phyloP scores from a whole-genome alignment of 345 rosid genomes.

The Limnanthes douglasii region DNA sequence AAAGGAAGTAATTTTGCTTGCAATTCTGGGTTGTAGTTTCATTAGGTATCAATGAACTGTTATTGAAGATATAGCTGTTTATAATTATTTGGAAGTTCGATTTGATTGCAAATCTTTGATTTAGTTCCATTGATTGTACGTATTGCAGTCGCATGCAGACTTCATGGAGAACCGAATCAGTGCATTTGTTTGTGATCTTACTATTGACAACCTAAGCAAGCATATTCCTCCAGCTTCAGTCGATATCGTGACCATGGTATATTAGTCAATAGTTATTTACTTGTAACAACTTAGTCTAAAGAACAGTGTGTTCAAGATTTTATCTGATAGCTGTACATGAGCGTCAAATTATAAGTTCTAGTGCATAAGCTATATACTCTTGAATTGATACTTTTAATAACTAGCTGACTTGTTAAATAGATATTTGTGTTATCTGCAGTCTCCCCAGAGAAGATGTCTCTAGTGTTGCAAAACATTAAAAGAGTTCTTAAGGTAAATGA shows the following conservation, averaged over 20 bases:
- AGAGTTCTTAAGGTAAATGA: conserved; percentile 76
- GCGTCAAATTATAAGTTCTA: not conserved
- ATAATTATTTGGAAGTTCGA: conserved; percentile 4
- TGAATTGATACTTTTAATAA: conserved; percentile 7
- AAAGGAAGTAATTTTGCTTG: no score
- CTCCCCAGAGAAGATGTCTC: conserved; percentile 86
- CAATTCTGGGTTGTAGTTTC: no score
- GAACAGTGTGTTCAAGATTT: not conserved
- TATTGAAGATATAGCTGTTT: no score
- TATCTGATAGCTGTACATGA: not conserved
- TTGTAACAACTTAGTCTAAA: not conserved
- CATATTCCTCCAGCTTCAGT: conserved; percentile 66
- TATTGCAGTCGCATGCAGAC: conserved; percentile 67
- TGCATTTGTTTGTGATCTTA: conserved; percentile 76
- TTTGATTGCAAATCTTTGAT: not conserved
- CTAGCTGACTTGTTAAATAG: conserved; percentile 59
- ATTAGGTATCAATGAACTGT: no score
- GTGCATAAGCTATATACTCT: conserved; percentile 4
- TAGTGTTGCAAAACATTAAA: conserved; percentile 51
- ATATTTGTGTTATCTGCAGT: conserved; percentile 90
- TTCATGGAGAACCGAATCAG: conserved; percentile 36
- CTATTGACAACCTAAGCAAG: conserved; percentile 50
- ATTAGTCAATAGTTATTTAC: conserved; percentile 8
- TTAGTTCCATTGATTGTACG: not conserved
- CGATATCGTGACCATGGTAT: conserved; percentile 89